Conservation (phyloP, 2,329 filamentous ascomycete species). For the Zalaria sp. region DNA sequence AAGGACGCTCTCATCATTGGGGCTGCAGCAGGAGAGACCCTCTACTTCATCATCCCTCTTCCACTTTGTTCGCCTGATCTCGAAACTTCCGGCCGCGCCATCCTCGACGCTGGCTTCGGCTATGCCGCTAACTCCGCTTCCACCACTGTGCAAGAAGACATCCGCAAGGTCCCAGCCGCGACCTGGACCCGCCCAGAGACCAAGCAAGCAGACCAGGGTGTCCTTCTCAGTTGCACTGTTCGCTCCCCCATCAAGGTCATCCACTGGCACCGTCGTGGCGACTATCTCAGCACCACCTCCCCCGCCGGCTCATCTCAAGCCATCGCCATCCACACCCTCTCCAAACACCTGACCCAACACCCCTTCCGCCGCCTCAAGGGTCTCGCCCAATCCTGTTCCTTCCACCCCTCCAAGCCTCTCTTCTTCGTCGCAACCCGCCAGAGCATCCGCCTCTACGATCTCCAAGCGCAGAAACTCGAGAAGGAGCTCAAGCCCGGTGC, state of each 20-base stretch:
- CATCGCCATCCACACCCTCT: constrained; percentile 87
- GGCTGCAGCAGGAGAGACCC: constrained; percentile 68
- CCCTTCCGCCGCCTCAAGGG: constrained; percentile 70
- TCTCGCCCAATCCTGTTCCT: constrained; percentile 78
- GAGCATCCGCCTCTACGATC: constrained; percentile 83
- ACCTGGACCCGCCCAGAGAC: constrained; percentile 72
- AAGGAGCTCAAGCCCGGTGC: constrained; percentile 90
- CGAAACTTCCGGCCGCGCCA: constrained; percentile 58
- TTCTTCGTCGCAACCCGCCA: constrained; percentile 96
- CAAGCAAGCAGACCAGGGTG: constrained; percentile 60
- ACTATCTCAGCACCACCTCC: constrained; percentile 87
- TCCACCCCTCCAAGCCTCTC: constrained; percentile 83
- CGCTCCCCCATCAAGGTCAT: constrained; percentile 59
- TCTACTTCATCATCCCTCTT: constrained; percentile 65
- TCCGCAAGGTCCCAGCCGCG: constrained; percentile 60
- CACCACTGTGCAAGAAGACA: constrained; percentile 33
- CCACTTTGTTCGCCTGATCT: constrained; percentile 29
- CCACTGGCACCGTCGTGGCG: constrained; percentile 84
- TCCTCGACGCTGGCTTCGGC: constrained; percentile 83
- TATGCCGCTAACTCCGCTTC: constrained; percentile 55
- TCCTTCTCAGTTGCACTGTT: constrained; percentile 69
- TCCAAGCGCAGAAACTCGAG: constrained; percentile 79
- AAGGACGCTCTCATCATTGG: constrained; percentile 70
- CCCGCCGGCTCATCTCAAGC: constrained; percentile 59
- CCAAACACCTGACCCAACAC: constrained; percentile 86